These are phyloP conservation scores for Guyanaporus albipodus DNA, from an alignment of 768 basidiomycete species.

Conservation along the genomic window DNA sequence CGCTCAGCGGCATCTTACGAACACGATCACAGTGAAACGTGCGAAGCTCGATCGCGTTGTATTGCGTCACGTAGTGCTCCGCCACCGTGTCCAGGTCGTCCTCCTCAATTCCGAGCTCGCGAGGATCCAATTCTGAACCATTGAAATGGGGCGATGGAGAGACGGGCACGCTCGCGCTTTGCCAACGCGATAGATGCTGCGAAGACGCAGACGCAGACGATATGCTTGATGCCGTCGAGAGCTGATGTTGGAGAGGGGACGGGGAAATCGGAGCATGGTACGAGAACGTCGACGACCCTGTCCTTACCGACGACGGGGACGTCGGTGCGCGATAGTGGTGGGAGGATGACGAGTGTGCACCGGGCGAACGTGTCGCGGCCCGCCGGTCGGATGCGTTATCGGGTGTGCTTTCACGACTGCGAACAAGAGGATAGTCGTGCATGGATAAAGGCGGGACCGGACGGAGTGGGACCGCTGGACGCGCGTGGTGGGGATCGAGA, in stretches of 20 bases:
- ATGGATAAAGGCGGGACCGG: conserved; percentile 36
- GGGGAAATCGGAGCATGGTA: conserved; percentile 59
- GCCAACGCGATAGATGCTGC: conserved; percentile 29
- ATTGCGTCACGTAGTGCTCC: conserved; percentile 69
- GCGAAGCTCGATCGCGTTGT: conserved; percentile 64
- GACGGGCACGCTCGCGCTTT: conserved; percentile 20
- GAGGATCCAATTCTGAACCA: conserved; percentile 34
- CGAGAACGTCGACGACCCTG: conserved; percentile 48
- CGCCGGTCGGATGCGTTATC: conserved; percentile 29
- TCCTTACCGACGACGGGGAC: conserved; percentile 50
- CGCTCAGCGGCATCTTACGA: conserved; percentile 88
- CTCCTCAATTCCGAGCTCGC: conserved; percentile 33
- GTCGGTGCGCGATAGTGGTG: conserved; percentile 38
- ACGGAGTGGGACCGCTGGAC: conserved; percentile 71
- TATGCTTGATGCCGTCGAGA: conserved; percentile 41
- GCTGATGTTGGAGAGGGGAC: conserved; percentile 61
- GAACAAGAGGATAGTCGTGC: conserved; percentile 21
- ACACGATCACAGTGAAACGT: conserved; percentile 98
- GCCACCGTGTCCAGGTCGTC: conserved; percentile 44
- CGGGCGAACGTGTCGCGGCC: conserved; percentile 25
- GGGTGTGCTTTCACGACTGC: conserved; percentile 29
- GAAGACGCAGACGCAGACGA: conserved; percentile 33
- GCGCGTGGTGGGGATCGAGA: conserved; percentile 75
- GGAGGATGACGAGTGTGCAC: conserved; percentile 16
- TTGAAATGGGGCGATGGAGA: conserved; percentile 21